Percentiles rank a stretch among this genome's conserved stretches.
phyloP scores from a whole-genome alignment of 495 filamentous ascomycete genomes.

The Neurospora africana region DNA sequence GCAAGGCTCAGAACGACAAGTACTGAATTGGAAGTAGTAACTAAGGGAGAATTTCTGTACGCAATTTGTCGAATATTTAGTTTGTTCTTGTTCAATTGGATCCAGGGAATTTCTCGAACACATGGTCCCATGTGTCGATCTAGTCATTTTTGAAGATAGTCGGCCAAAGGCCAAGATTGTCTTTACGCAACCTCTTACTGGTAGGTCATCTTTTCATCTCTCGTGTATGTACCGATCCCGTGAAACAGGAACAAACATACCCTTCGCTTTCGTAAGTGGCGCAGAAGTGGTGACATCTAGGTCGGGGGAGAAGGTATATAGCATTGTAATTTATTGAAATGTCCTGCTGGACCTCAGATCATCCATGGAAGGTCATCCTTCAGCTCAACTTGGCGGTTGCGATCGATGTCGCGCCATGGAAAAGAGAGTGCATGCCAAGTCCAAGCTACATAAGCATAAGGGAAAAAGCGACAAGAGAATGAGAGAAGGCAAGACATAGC shows the following conservation, averaged over 20 bases:
- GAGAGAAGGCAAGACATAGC: neutral
- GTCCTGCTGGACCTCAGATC: neutral
- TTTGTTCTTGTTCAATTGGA: neutral
- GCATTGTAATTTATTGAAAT: too few species aligned
- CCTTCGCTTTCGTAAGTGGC: neutral
- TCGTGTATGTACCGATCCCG: neutral
- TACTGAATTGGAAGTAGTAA: neutral
- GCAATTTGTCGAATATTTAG: neutral
- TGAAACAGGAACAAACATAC: neutral
- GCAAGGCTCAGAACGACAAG: constrained; percentile 47
- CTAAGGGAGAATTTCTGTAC: neutral
- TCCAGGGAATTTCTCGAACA: neutral
- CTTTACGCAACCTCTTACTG: neutral
- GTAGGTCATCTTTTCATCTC: neutral
- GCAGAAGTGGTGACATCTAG: neutral
- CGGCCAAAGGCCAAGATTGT: neutral
- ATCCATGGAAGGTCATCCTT: neutral
- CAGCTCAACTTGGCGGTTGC: neutral
- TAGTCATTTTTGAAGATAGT: neutral
- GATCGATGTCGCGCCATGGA: neutral
- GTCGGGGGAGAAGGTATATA: too few species aligned
- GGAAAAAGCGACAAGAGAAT: neutral
- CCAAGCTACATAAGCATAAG: neutral
- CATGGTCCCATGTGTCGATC: neutral
- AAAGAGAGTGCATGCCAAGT: neutral